phyloP scores from a whole-genome alignment of 1,284 basidiomycete genomes.

The Boletus austroedulis region DNA sequence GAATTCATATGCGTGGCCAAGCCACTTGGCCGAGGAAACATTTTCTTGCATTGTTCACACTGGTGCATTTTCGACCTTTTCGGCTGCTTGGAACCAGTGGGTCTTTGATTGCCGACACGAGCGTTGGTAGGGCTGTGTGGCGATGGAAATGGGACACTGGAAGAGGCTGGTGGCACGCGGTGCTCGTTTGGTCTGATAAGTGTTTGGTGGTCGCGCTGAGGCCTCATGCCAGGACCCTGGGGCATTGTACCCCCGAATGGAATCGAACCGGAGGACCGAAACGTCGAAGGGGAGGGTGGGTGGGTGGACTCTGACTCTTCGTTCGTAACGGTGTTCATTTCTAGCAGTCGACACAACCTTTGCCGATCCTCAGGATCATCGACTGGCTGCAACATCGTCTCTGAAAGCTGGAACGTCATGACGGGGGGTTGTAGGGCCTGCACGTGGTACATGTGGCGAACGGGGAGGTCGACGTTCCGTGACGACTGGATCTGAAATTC shows the following conservation, averaged over 20 bases:
- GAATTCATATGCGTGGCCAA: constrained; percentile 66
- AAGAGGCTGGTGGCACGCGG: constrained; percentile 12
- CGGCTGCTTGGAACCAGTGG: constrained; percentile 10
- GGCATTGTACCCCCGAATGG: constrained; percentile 4
- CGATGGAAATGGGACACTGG: constrained; percentile 7
- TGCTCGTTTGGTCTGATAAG: constrained; percentile 11
- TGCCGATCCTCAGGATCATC: constrained; percentile 32
- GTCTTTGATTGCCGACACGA: constrained; percentile 10
- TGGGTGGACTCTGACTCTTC: constrained; percentile 14
- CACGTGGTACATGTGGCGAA: constrained; percentile 5
- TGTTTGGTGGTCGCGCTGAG: constrained; percentile 18
- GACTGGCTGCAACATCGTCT: constrained; percentile 25
- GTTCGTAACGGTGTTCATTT: constrained; percentile 19
- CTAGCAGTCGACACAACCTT: constrained; percentile 16
- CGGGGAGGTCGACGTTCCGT: constrained; percentile 6
- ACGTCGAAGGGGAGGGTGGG: constrained; percentile 3
- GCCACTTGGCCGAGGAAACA: constrained; percentile 62
- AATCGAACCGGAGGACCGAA: constrained; percentile 2
- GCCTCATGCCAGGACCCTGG: constrained; percentile 33
- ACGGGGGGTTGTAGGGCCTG: constrained; percentile 28
- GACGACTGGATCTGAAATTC: constrained; percentile 31
- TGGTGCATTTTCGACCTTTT: constrained; percentile 53
- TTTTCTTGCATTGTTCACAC: constrained; percentile 53
- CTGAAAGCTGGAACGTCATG: constrained; percentile 35
- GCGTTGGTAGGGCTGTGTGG: constrained; percentile 7